Conservation (phyloP, 306 rosid species). For the Trichosanthes cucumerina region DNA sequence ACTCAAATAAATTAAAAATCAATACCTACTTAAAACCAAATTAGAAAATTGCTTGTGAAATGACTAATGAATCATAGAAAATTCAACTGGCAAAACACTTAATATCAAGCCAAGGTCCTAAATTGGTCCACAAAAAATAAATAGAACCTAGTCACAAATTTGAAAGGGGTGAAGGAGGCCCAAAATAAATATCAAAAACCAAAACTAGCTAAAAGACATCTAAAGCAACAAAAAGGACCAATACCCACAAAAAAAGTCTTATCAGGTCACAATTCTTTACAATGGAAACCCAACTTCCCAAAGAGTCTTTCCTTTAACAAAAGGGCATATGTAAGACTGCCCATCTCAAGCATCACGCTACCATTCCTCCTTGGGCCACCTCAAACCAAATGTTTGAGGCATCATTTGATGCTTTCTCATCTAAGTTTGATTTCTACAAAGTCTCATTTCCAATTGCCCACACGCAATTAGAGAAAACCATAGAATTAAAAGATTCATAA, state of each 20-base stretch:
- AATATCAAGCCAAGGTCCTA: neutral
- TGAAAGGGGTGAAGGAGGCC: neutral
- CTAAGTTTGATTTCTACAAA: neutral
- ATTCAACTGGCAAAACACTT: neutral
- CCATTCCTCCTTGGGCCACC: neutral
- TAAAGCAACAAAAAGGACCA: neutral
- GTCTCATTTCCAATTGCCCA: neutral
- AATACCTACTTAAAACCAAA: neutral
- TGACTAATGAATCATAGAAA: neutral
- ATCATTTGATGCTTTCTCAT: neutral
- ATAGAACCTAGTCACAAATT: neutral
- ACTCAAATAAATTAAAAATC: neutral
- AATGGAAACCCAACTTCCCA: neutral
- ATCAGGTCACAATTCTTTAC: no score
- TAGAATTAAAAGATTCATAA: neutral
- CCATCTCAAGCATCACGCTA: neutral
- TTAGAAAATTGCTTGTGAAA: neutral
- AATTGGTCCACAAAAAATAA: neutral
- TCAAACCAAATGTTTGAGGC: neutral
- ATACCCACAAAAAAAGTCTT: neutral
- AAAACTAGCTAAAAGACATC: neutral
- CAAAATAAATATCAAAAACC: neutral
- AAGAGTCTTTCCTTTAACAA: neutral
- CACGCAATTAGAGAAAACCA: neutral
- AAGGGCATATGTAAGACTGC: neutral